Evolutionary conservation across 768 basidiomycete species (phyloP).

Genomic region (Myochromella boudieri): DNA sequence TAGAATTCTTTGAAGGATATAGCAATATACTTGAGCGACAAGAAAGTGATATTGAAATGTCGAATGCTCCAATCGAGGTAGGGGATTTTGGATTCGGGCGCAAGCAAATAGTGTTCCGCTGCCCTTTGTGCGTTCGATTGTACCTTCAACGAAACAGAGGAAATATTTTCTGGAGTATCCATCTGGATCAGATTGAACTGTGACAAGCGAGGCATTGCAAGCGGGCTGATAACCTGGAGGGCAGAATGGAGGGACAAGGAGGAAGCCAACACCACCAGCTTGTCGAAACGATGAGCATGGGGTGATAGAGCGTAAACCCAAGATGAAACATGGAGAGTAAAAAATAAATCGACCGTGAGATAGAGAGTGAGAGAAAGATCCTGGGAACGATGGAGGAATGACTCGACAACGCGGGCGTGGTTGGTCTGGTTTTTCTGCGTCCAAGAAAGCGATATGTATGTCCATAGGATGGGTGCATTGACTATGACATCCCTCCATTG

Average conservation of each 20-base stretch:
- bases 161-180: slow-evolving; percentile 7
- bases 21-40: slow-evolving; percentile 15
- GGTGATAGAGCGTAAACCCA: slow-evolving; percentile 2
- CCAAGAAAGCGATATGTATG: slow-evolving; percentile 14
- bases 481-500: slow-evolving; percentile 15
- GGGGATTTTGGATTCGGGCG: slow-evolving; percentile 2
- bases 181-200: slow-evolving; percentile 13
- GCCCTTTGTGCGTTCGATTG: slow-evolving; percentile 1
- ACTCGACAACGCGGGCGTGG: slow-evolving; percentile 6
- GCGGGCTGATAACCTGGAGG: slow-evolving; percentile 5
- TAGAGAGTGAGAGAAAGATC: slow-evolving; percentile 12
- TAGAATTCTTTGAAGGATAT: slow-evolving; percentile 10
- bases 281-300: slow-evolving; percentile 9
- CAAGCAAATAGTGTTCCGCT: background rate
- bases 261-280: slow-evolving; percentile 3
- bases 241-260: background rate
- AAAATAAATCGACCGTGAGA: slow-evolving; percentile 3
- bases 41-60: slow-evolving; percentile 13
- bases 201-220: slow-evolving; percentile 3
- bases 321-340: background rate
- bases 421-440: slow-evolving; percentile 2
- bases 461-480: slow-evolving; percentile 17
- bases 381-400: slow-evolving; percentile 14
- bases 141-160: slow-evolving; percentile 7
- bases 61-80: slow-evolving; percentile 16